phyloP scores from a whole-genome alignment of 495 filamentous ascomycete genomes.

The Podospora didyma region DNA sequence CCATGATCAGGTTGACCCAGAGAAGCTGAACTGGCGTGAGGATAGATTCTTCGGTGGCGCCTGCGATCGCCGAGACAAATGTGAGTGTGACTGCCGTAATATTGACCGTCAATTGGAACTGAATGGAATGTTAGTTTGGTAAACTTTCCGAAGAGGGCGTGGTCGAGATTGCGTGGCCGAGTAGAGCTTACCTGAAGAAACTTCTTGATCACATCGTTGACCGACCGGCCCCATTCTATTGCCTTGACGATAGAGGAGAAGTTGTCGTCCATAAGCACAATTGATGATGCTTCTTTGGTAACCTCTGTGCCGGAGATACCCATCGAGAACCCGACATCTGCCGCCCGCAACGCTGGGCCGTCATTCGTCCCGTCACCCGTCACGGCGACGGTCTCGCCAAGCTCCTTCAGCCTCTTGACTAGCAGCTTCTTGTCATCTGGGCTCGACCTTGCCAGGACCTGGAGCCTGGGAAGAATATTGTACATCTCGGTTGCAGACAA shows the following conservation, averaged over 20 bases:
- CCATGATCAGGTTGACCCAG: conserved; percentile 94
- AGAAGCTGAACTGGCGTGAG: conserved; percentile 82
- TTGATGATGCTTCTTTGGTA: conserved; percentile 89
- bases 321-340: conserved; percentile 92
- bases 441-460: conserved; percentile 80
- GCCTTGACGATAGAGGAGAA: conserved; percentile 88
- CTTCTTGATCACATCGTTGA: conserved; percentile 87
- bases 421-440: conserved; percentile 81
- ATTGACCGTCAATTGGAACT: conserved; percentile 92
- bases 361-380: conserved; percentile 94
- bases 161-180: neutral
- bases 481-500: conserved; percentile 65
- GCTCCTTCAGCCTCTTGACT: conserved; percentile 73
- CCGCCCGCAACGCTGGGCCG: conserved; percentile 79
- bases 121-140: conserved; percentile 4
- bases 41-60: conserved; percentile 61
- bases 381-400: conserved; percentile 88
- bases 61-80: conserved; percentile 74
- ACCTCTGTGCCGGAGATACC: conserved; percentile 88
- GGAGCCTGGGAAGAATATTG: conserved; percentile 65
- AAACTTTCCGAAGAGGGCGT: neutral
- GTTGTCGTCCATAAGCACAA: conserved; percentile 92
- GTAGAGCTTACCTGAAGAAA: conserved; percentile 68
- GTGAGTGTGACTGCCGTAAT: conserved; percentile 84
- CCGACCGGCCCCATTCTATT: conserved; percentile 81